phyloP scores from a whole-genome alignment of 805 yeast genomes.

The Blastobotrys peoriensis region DNA sequence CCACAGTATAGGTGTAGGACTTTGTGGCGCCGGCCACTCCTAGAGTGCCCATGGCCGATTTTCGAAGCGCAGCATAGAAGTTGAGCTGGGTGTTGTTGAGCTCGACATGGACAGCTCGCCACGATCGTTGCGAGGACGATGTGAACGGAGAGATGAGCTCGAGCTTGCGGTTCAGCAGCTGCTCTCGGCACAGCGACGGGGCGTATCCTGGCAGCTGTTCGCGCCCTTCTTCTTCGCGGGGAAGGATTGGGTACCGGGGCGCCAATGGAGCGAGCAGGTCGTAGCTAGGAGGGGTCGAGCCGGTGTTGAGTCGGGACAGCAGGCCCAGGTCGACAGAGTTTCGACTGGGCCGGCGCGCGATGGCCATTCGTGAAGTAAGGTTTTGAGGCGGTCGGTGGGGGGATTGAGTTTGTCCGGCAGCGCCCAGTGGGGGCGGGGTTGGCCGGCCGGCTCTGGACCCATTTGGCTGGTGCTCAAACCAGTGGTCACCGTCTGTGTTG shows the following conservation, averaged over 20 bases:
- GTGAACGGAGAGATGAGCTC: slow-evolving; percentile 81
- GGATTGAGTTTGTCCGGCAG: background rate
- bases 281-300: slow-evolving; percentile 33
- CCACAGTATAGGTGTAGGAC: slow-evolving; percentile 13
- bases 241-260: slow-evolving; percentile 32
- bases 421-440: background rate
- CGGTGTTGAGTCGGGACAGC: background rate
- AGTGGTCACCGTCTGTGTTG: background rate
- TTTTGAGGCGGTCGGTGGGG: background rate
- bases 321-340: background rate
- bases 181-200: slow-evolving; percentile 58
- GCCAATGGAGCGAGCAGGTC: slow-evolving; percentile 31
- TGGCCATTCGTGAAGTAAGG: background rate
- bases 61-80: slow-evolving; percentile 38
- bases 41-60: background rate
- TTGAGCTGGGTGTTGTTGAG: slow-evolving; percentile 83
- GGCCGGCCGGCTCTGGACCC: background rate
- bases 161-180: slow-evolving; percentile 54
- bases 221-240: slow-evolving; percentile 27
- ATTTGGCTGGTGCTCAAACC: background rate
- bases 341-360: slow-evolving; percentile 1
- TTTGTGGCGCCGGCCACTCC: background rate
- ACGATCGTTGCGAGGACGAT: slow-evolving; percentile 55
- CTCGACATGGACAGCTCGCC: slow-evolving; percentile 67
- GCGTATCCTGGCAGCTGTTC: slow-evolving; percentile 57